Conservation (phyloP, 1,284 basidiomycete species). For the Pterula multifida region DNA sequence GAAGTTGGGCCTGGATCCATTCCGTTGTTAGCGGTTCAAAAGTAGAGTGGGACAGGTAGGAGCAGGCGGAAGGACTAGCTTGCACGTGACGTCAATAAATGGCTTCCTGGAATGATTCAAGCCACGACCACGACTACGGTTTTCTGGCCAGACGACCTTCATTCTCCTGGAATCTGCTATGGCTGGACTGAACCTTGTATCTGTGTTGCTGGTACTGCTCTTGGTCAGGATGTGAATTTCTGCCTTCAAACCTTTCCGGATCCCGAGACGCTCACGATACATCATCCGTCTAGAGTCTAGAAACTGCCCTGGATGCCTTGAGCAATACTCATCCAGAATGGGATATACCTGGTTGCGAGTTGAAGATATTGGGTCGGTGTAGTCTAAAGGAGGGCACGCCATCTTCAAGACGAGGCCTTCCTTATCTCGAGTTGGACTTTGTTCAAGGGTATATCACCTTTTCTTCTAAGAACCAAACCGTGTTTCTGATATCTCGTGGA, state of each 20-base stretch:
- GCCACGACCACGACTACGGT: slow-evolving; percentile 23
- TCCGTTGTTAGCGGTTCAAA: slow-evolving; percentile 21
- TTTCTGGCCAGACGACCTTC: slow-evolving; percentile 43
- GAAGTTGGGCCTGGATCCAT: slow-evolving; percentile 13
- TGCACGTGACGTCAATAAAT: not conserved
- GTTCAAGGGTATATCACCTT: not conserved
- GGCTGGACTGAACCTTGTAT: slow-evolving; percentile 35
- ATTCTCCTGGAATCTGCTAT: slow-evolving; percentile 32
- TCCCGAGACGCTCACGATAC: not conserved
- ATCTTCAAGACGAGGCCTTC: slow-evolving; percentile 1
- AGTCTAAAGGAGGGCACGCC: not conserved
- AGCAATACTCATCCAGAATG: not conserved
- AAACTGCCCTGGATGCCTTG: not conserved
- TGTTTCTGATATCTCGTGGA: not conserved
- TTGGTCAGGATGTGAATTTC: not conserved
- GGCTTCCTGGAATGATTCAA: not conserved
- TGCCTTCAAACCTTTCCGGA: slow-evolving; percentile 1
- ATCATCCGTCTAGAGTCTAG: not conserved
- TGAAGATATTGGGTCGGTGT: slow-evolving; percentile 2
- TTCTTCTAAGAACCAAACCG: not conserved
- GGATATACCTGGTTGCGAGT: not conserved
- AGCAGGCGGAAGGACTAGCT: slow-evolving; percentile 1
- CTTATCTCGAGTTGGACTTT: not conserved
- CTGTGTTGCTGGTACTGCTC: slow-evolving; percentile 32
- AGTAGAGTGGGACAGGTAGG: slow-evolving; percentile 5